Evolutionary conservation across 306 rosid species (phyloP), one percentile per base, ranked within the genome.

Genomic region (Hippophae gyantsensis): DNA sequence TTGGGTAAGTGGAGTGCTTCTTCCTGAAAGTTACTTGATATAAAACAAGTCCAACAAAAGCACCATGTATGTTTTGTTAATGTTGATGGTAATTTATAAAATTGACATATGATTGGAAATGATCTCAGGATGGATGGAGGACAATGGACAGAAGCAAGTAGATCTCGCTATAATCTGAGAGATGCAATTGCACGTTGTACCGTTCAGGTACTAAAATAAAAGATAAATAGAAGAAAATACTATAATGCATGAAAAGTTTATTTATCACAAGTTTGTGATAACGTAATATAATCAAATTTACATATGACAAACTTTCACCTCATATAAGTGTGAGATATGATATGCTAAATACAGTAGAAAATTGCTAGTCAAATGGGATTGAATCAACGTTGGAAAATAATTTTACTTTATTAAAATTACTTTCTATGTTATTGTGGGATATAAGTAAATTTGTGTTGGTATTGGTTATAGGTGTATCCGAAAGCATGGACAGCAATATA

Each of bases 401-500:
- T 32, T 32, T 0, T 2, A 32, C 38, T 32, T 32, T 32, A 2
- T 32, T 6, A 0, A 49, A 49, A 9, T 49, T 13, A 3, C 14
- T 12, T 10, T 12, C 6, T 10, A 47, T 49, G 8, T 3, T 10
- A 6, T 49, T 2, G 23, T 0, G n/a, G 26, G 14, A 2, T 18
- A 18, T 18, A 12, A n/a, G 7, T 49, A 5, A 8, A 26, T 11
- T 44, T 9, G 3, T n/a, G 23, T 45, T 59, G 58, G 48, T 49
- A 47, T 13, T 76, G 57, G 38, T 32, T 32, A 32, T 81, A 88
- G 90, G 96, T 89, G 11, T 89, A 88, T 54, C 96, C 95, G 0
- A 81, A 43, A 70, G 48, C 98, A 45, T 92, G 98, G 96, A 92
- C 98, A 2, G 98, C 96, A 48, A 73, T 92, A 63, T 92, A 78